phyloP scores from a whole-genome alignment of 805 yeast species.

The Teunomyces funiuensis region DNA sequence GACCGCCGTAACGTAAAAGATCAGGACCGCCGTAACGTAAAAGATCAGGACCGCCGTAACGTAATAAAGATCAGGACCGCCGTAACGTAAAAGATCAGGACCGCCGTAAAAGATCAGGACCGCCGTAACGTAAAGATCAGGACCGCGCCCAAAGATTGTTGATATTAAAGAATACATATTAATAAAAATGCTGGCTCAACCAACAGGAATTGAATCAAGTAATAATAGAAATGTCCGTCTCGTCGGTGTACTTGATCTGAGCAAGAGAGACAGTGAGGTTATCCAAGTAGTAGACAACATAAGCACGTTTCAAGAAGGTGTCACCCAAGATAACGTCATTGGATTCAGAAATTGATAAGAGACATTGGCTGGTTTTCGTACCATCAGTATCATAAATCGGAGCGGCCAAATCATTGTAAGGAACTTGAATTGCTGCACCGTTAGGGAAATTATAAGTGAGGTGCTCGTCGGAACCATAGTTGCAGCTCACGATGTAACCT shows the following conservation, averaged over 20 bases:
- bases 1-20: too few relatives aligned
- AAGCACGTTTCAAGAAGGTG: slow-evolving; percentile 50
- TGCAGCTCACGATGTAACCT: slow-evolving; percentile 5
- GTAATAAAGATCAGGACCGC: neutral
- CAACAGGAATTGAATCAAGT: neutral
- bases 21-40: too few relatives aligned
- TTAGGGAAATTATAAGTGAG: slow-evolving; percentile 6
- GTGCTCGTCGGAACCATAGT: slow-evolving; percentile 7
- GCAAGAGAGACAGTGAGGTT: slow-evolving; percentile 45
- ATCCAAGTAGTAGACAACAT: slow-evolving; percentile 56
- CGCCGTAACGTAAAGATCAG: too few relatives aligned
- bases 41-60: too few relatives aligned
- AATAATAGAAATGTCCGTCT: slow-evolving; percentile 8
- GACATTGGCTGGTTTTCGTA: neutral
- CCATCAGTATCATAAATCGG: neutral
- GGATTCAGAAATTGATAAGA: neutral
- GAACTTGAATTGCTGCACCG: slow-evolving; percentile 8
- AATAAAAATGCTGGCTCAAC: too few relatives aligned
- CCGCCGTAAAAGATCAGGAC: neutral
- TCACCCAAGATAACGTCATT: slow-evolving; percentile 44
- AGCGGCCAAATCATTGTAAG: slow-evolving; percentile 7
- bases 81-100: neutral
- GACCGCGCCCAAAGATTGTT: too few relatives aligned
- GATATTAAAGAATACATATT: too few relatives aligned
- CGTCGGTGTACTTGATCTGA: slow-evolving; percentile 37